Base-by-base conservation (phyloP, 192 early-diverging fungal genomes). In the Linnemannia zychae region DNA sequence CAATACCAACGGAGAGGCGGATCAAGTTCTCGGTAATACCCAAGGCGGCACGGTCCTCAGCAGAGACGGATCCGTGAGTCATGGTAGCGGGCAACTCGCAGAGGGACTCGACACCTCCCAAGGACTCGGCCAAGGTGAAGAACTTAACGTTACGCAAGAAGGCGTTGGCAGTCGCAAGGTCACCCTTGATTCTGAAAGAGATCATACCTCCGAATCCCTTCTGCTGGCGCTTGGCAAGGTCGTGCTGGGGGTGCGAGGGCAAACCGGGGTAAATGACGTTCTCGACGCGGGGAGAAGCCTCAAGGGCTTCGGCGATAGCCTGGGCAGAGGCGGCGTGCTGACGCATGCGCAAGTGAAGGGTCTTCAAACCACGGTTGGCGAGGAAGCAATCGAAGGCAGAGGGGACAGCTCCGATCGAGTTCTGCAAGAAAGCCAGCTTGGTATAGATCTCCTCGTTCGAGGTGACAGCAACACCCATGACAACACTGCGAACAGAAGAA, bases 201-300 rank as follows among this genome's bases (percentile, higher is more conserved):
- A 99, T 89, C 98, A 99, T 99, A 37, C 98, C 98, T 80, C 98
- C 97, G 78, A 97, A 99, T 3, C 98, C 98, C 68, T 89, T 90
- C 86, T 95, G 94, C 86, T 99, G 98, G 2, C 91, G 90, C 87
- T 93, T 92, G 38, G 98, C 98, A 50, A 99, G 92, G 36, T 89
- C 93, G 89, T 99, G 97, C 90, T 98, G 97, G 37, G 93, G 94
- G 91, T 99, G 98, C 67, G 93, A 95, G 33, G 90, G 77, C 47
- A 99, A 91, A 22, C 98, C 98, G 16, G 98, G 98, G 88, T 99
- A 99, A 71, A 98, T 97, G 37, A 99, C 98, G 74, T 92, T 91
- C 67, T 92, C 94, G 66, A 99, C 96, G 31, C 91, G 84, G 53
- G 93, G 87, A 31, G 90, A 90, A 44, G 90, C 87, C 81, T 96